Conservation (phyloP, 129 eudicot species). For the Artemisia annua region DNA sequence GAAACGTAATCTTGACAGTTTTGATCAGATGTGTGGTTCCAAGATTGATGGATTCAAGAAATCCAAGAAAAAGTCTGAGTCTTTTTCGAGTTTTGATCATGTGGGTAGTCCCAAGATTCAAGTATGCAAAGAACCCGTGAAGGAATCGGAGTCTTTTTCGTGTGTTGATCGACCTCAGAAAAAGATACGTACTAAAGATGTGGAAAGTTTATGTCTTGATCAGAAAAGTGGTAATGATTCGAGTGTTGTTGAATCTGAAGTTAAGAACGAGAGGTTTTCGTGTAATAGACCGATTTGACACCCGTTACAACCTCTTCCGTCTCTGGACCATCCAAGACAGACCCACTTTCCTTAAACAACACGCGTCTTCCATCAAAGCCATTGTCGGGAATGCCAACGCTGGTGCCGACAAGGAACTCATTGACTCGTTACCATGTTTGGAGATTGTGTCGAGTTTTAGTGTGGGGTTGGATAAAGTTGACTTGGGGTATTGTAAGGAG, state of each 20-base stretch:
- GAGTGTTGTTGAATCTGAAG: neutral
- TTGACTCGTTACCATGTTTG: constrained; percentile 46
- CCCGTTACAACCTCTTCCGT: constrained; percentile 48
- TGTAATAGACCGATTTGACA: constrained; percentile 16
- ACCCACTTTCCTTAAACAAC: constrained; percentile 28
- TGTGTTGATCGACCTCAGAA: neutral
- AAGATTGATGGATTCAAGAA: neutral
- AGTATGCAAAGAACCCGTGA: neutral
- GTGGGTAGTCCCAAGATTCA: neutral
- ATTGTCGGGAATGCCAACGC: constrained; percentile 33
- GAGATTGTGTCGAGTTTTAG: constrained; percentile 51
- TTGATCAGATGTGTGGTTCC: neutral
- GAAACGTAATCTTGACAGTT: neutral
- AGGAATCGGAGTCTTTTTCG: neutral
- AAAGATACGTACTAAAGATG: neutral
- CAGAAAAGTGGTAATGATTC: neutral
- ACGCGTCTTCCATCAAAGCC: constrained; percentile 42
- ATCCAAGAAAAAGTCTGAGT: neutral
- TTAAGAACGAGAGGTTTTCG: neutral
- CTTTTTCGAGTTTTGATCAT: too few species aligned
- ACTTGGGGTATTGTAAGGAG: constrained; percentile 51
- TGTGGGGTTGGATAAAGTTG: constrained; percentile 53
- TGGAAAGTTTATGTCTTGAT: too few species aligned
- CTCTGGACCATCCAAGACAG: constrained; percentile 40
- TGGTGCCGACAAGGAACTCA: constrained; percentile 40